Percentiles rank a stretch among this genome's conserved stretches.
Evolutionary conservation across 2,329 filamentous ascomycete species (phyloP).

Genomic region (Aureobasidium melanogenum): DNA sequence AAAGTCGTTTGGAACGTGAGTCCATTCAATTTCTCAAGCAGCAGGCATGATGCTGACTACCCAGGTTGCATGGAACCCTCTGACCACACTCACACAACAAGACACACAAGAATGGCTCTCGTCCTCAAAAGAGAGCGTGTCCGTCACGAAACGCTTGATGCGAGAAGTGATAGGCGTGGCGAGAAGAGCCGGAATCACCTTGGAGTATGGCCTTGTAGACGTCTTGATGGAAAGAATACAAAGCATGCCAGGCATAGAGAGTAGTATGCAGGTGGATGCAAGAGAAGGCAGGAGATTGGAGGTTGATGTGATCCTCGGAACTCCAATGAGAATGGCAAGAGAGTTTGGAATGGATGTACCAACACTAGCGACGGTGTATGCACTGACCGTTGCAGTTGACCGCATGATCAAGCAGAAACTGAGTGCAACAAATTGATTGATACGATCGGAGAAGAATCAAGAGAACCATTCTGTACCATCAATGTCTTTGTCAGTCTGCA

Average conservation of each 20-base stretch:
- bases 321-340: constrained; percentile 31
- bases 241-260: constrained; percentile 32
- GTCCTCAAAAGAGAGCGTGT: constrained; percentile 31
- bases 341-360: constrained; percentile 33
- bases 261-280: constrained; percentile 39
- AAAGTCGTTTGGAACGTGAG: constrained; percentile 50
- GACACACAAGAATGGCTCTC: constrained; percentile 35
- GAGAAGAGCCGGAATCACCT: constrained; percentile 27
- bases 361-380: constrained; percentile 32
- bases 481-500: not conserved
- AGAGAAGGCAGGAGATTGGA: constrained; percentile 35
- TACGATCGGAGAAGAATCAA: too few species aligned
- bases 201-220: constrained; percentile 31
- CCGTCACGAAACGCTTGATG: constrained; percentile 34
- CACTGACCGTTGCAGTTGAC: constrained; percentile 22
- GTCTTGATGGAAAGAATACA: constrained; percentile 31
- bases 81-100: constrained; percentile 37
- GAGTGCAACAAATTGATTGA: not conserved
- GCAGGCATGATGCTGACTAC: not conserved
- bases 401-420: constrained; percentile 14
- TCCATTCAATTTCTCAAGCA: not conserved
- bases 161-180: constrained; percentile 35
- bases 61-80: constrained; percentile 48
- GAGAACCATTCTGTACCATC: not conserved
- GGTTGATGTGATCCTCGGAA: constrained; percentile 39